phyloP scores from a whole-genome alignment of 805 yeast species.

The Saccharomycopsis lassenensis region DNA sequence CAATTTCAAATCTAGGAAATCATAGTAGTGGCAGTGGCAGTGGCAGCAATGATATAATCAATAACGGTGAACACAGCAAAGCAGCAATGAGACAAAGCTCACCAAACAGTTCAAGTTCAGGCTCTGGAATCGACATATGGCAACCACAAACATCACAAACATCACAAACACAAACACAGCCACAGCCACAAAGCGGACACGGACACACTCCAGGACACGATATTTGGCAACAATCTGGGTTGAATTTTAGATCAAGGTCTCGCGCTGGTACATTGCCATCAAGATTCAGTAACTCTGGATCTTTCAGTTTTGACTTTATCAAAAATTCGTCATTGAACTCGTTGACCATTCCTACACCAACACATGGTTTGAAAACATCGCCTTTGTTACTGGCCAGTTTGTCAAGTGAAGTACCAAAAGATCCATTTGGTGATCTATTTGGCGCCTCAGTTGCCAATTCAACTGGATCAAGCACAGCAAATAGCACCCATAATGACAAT shows the following conservation, averaged over 20 bases:
- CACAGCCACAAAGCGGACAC: too few species aligned
- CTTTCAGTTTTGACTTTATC: slow-evolving; percentile 19
- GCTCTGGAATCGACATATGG: too few species aligned
- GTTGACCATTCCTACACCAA: slow-evolving; percentile 20
- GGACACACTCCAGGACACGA: too few species aligned
- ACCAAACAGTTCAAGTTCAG: too few species aligned
- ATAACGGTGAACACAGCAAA: too few species aligned
- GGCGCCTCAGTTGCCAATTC: slow-evolving; percentile 19
- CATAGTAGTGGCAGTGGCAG: too few species aligned
- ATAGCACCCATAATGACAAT: slow-evolving; percentile 22
- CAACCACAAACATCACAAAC: too few species aligned
- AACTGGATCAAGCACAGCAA: slow-evolving; percentile 18
- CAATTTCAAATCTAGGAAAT: too few species aligned
- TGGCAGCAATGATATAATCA: too few species aligned
- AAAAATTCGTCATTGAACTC: slow-evolving; percentile 6
- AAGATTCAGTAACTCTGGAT: slow-evolving; percentile 29
- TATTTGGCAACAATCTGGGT: too few species aligned
- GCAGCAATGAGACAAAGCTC: too few species aligned
- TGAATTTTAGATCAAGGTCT: slow-evolving; percentile 46
- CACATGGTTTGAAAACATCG: slow-evolving; percentile 19
- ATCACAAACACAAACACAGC: too few species aligned
- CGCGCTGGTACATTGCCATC: slow-evolving; percentile 78
- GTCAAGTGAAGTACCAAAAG: slow-evolving; percentile 5
- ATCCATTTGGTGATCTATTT: slow-evolving; percentile 15
- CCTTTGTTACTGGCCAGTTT: slow-evolving; percentile 3